Percentiles rank a stretch among this genome's conserved stretches.
Evolutionary conservation across 495 filamentous ascomycete species (phyloP).

Genomic region (Penicillium tannophilum): DNA sequence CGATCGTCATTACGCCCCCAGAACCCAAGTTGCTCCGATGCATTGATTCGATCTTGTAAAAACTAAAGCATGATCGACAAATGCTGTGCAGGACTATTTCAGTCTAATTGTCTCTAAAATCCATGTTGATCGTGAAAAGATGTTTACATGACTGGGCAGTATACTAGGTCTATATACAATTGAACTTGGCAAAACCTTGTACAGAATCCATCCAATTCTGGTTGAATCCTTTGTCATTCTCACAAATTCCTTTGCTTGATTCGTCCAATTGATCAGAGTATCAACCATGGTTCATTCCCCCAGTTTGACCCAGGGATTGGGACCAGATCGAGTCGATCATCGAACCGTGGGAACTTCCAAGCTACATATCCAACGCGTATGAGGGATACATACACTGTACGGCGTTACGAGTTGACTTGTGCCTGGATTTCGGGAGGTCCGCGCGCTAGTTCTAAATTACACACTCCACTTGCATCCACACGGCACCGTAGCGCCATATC

Average conservation of each 20-base stretch:
- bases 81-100: not conserved
- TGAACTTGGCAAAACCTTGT: not conserved
- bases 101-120: no score
- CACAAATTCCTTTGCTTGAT: no score
- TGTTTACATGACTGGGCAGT: no score
- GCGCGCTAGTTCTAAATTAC: not conserved
- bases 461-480: not conserved
- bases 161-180: no score
- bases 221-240: no score
- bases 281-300: not conserved
- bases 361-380: not conserved
- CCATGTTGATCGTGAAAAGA: no score
- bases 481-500: not conserved
- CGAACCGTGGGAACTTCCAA: not conserved
- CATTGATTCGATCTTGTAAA: not conserved
- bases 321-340: not conserved
- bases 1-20: slow-evolving; percentile 25
- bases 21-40: not conserved
- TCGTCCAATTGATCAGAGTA: not conserved
- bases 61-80: not conserved
- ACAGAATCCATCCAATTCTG: not conserved
- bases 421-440: not conserved
- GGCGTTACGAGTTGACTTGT: not conserved
- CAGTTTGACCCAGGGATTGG: not conserved
- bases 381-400: not conserved